Evolutionary conservation across 108 stramenopile species (phyloP), one percentile per base, ranked within the genome.

Genomic region (Licmophora abbreviata): DNA sequence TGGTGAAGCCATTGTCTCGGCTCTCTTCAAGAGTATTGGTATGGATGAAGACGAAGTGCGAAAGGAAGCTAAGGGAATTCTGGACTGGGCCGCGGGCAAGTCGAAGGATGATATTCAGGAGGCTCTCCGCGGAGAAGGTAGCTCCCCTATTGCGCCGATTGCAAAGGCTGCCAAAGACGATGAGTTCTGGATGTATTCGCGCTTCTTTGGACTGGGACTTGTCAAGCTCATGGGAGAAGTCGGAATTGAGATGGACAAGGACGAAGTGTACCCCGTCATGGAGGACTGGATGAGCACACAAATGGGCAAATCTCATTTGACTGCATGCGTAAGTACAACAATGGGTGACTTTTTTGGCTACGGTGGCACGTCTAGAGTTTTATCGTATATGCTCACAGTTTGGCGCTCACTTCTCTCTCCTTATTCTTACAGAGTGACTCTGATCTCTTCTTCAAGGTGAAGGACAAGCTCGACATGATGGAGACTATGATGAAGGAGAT

Each of bases 401-500:
- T 0, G 33, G 21, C 37, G 22, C 28, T 12, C 10, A 32, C 12
- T 43, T 71, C 25, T 33, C 42, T 24, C 12, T 44, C 35, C 26
- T 56, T 64, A 1, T 15, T 21, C 26, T 42, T 29, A 52, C 77
- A 90, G 88, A 62, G 76, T 29, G 88, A 91, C 48, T 81, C 79
- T 48, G 88, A 91, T 48, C 54, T 81, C 37, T 91, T 74, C 64
- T 91, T 86, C 80, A 67, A 63, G 40, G 51, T 81, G 48, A 88
- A 85, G 74, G 81, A 69, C 47, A 93, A 93, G 65, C 77, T 93
- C 31, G 85, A 85, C 51, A 93, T 93, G 92, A 93, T 93, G 92
- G 92, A 93, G 48, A 93, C 92, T 32, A 86, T 96, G 81, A 94
- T 96, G 91, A 96, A 96, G 70, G 95, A 96, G 69, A 96, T 96